These are phyloP conservation scores for Cylindrodendrum hubeiense DNA, from an alignment of 2,329 filamentous ascomycete genomes.

Conservation along the genomic window DNA sequence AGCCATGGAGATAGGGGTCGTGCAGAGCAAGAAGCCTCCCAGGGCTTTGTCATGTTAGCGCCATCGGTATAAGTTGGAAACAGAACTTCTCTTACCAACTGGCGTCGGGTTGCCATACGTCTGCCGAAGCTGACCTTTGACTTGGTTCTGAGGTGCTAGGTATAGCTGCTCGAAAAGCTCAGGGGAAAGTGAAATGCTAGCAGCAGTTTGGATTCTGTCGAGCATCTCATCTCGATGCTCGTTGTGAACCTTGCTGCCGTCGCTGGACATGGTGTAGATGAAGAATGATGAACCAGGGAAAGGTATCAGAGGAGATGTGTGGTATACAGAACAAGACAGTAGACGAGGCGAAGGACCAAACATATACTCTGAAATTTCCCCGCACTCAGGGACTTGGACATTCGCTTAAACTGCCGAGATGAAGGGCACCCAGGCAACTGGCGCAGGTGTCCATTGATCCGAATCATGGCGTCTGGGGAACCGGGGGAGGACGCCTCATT, in stretches of 20 bases:
- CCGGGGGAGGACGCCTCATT: not conserved
- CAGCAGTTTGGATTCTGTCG: conserved; percentile 46
- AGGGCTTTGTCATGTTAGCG: conserved; percentile 35
- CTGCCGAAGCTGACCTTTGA: conserved; percentile 60
- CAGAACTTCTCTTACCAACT: conserved; percentile 43
- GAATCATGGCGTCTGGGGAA: not conserved
- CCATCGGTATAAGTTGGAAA: not conserved
- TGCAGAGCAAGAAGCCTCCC: conserved; percentile 47
- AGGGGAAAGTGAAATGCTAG: conserved; percentile 61
- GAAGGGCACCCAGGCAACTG: conserved; percentile 1
- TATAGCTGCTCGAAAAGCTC: conserved; percentile 68
- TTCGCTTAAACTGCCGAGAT: not conserved
- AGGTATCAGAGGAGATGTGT: not conserved
- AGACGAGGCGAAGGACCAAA: conserved; percentile 11
- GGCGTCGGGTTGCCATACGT: conserved; percentile 67
- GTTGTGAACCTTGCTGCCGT: conserved; percentile 20
- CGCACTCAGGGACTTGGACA: not conserved
- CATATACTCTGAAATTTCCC: conserved; percentile 20
- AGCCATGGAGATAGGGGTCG: conserved; percentile 46
- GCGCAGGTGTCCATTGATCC: conserved; percentile 17
- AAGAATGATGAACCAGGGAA: not conserved
- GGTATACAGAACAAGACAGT: not conserved
- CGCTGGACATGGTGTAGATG: conserved; percentile 18
- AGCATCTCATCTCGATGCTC: conserved; percentile 35
- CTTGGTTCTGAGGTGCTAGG: conserved; percentile 58